Base-by-base conservation (phyloP, 208 protist species). In the Trypanosoma avium region DNA sequence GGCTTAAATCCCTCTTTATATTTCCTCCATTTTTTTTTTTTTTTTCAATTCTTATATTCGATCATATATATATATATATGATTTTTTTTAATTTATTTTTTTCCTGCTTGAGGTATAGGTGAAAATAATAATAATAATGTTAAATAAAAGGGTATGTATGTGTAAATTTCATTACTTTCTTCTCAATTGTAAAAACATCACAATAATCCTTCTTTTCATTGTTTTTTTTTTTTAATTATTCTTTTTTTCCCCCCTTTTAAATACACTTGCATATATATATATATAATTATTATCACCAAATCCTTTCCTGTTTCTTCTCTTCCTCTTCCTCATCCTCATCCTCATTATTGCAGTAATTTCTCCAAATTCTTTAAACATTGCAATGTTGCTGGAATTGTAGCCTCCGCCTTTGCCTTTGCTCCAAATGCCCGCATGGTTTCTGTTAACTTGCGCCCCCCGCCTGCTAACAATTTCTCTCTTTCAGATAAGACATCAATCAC, bases 401-500 rank as follows among this genome's bases (percentile, higher is more conserved):
- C 59, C 48, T 69, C 59, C 12, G 61, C 36, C 12, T 73, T 73
- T 30, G 70, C 69, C 4, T 73, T 62, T 3, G 47, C 15, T 21
- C 81, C 66, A 58, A 94, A 78, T 57, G 81, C 73, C 26, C 80
- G 75, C 35, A 94, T 63, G 48, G 67, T 61, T 61, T 80, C 33
- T 50, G 74, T 29, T 76, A 75, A 22, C 74, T 75, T 81, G 77
- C 75, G 42, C 33, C 75, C 68, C 36, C 75, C 74, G 43, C 62
- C 73, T 33, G 48, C 60, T 8, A 82, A 59, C 15, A 94, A 24
- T n/a, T 71, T 50, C 12, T 88, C 77, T 38, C 75, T 76, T 65
- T 94, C 88, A 0, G 81, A 84, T 36, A 94, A 58, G 36, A 92
- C 70, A 58, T 94, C 88, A 33, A 88, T 70, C 2, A 86, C 43